Evolutionary conservation across 768 basidiomycete species (phyloP).

Genomic region (Hericium alpestre): DNA sequence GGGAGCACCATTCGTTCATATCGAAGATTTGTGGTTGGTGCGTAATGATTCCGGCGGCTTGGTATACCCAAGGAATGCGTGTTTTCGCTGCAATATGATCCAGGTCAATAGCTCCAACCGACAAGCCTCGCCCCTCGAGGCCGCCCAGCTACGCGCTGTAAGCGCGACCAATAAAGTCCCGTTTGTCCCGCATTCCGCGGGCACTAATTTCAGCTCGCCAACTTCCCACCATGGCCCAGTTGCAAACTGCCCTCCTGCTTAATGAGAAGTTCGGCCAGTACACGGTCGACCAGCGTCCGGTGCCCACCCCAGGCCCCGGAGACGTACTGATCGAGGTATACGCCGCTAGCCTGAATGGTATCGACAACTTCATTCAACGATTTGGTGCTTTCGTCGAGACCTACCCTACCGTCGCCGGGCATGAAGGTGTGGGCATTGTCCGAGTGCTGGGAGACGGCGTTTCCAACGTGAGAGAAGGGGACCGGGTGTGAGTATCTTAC

Average conservation of each 20-base stretch:
- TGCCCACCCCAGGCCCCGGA: slow-evolving; percentile 7
- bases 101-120: too few species aligned
- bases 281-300: background rate
- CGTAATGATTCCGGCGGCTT: background rate
- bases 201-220: too few species aligned
- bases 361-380: background rate
- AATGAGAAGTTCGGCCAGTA: background rate
- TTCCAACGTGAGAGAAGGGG: background rate
- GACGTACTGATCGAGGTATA: slow-evolving; percentile 9
- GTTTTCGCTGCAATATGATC: too few species aligned
- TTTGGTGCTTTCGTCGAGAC: slow-evolving; percentile 7
- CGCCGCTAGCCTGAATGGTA: slow-evolving; percentile 1
- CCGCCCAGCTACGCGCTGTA: too few species aligned
- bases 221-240: background rate
- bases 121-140: too few species aligned
- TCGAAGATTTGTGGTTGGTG: too few species aligned
- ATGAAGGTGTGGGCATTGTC: slow-evolving; percentile 3
- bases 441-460: slow-evolving; percentile 1
- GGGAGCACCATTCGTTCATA: too few species aligned
- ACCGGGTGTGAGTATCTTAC: background rate
- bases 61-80: background rate
- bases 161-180: too few species aligned
- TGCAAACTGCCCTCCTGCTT: background rate
- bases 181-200: too few species aligned
- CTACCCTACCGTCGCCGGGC: slow-evolving; percentile 12